phyloP scores from a whole-genome alignment of 106 monocot genomes.

The Acorus calamus region DNA sequence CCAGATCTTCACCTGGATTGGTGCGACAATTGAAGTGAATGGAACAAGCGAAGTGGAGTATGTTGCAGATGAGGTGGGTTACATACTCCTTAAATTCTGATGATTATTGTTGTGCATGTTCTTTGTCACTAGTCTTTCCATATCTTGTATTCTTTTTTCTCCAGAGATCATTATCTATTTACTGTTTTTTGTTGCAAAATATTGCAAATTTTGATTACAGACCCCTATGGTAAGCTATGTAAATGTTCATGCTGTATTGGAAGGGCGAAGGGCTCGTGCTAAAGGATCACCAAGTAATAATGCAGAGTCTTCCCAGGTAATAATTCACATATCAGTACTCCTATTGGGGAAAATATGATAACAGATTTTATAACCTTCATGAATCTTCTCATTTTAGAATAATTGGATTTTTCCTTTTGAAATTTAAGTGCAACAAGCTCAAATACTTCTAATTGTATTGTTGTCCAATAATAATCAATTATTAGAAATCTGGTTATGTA shows the following conservation, averaged over 20 bases:
- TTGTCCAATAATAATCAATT: too few relatives aligned
- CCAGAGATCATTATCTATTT: neutral
- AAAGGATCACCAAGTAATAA: constrained; percentile 36
- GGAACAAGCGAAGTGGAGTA: constrained; percentile 81
- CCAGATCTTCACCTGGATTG: constrained; percentile 91
- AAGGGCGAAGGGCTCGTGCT: constrained; percentile 67
- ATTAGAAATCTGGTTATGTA: too few relatives aligned
- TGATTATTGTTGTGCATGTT: neutral
- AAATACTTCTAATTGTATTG: too few relatives aligned
- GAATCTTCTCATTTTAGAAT: neutral
- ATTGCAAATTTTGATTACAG: constrained; percentile 18
- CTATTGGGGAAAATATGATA: too few relatives aligned
- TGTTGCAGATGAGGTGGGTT: constrained; percentile 77
- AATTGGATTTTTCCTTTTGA: too few relatives aligned
- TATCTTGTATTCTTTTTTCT: constrained; percentile 1
- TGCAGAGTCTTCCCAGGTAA: constrained; percentile 52
- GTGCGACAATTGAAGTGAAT: constrained; percentile 79
- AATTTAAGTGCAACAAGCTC: too few relatives aligned
- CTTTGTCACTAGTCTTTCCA: neutral
- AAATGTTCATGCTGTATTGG: constrained; percentile 88
- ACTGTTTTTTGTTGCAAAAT: neutral
- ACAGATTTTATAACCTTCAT: neutral
- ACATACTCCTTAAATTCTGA: neutral
- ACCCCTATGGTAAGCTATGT: constrained; percentile 97
- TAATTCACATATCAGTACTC: neutral